A percentile compares a stretch with the other conserved stretches of the same genome.
Evolutionary conservation across 805 yeast species (phyloP).

Genomic region (Starmerella floricola): DNA sequence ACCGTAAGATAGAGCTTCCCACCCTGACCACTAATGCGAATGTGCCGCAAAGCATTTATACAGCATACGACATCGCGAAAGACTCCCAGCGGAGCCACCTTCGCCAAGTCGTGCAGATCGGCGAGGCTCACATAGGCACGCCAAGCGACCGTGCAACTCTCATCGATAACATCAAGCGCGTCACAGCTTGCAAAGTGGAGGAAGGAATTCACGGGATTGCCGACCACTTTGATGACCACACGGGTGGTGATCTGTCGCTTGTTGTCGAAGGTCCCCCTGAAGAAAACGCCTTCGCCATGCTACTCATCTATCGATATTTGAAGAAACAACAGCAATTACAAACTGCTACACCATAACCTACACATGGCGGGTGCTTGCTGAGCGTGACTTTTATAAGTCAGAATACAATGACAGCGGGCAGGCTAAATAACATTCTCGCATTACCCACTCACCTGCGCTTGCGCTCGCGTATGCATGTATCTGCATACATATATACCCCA

Average conservation of each 20-base stretch:
- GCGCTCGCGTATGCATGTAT: no score
- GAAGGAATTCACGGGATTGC: neutral
- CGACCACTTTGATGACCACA: constrained; percentile 26
- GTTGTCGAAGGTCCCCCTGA: constrained; percentile 55
- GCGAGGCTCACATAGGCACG: constrained; percentile 2
- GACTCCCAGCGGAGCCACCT: constrained; percentile 15
- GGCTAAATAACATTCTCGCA: no score
- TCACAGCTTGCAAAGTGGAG: constrained; percentile 15
- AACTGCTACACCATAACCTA: no score
- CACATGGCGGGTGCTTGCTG: no score
- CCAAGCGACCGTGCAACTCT: constrained; percentile 5
- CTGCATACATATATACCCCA: neutral
- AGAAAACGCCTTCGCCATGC: constrained; percentile 35
- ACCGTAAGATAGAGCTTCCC: constrained; percentile 3
- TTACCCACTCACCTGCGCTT: no score
- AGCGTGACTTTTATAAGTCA: no score
- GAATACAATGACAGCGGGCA: no score
- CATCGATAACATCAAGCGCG: constrained; percentile 16
- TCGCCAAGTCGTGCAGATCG: constrained; percentile 19
- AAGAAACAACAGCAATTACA: neutral
- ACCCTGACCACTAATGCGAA: neutral
- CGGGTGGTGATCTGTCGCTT: constrained; percentile 47
- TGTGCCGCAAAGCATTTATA: constrained; percentile 11
- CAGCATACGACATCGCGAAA: constrained; percentile 23
- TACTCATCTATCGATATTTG: constrained; percentile 15